Percentiles rank a stretch among this genome's conserved stretches.
phyloP scores from a whole-genome alignment of 768 basidiomycete genomes.

The Tricholoma terreum region DNA sequence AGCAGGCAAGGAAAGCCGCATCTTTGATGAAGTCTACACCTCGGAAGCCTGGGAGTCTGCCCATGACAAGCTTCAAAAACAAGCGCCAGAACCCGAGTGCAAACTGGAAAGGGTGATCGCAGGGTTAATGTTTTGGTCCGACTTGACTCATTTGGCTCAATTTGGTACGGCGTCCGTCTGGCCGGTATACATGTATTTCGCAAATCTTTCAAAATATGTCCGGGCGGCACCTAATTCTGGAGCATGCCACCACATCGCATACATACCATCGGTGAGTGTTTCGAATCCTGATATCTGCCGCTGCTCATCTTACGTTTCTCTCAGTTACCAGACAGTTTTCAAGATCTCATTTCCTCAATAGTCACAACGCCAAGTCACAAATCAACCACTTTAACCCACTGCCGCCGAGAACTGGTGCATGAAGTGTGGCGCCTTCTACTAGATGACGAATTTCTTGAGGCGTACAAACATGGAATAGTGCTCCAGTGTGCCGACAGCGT shows the following conservation, averaged over 20 bases:
- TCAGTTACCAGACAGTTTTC: not conserved
- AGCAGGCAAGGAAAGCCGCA: not conserved
- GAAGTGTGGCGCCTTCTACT: not conserved
- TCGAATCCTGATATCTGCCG: not conserved
- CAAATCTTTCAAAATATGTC: not conserved
- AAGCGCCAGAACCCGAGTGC: not conserved
- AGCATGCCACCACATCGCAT: not conserved
- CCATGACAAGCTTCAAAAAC: not conserved
- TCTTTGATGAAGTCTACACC: not conserved
- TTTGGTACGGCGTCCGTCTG: not conserved
- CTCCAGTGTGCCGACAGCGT: not conserved
- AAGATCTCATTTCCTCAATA: not conserved
- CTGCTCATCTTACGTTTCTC: not conserved
- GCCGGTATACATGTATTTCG: not conserved
- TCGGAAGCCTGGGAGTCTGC: not conserved
- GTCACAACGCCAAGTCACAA: not conserved
- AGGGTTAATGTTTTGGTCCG: not conserved
- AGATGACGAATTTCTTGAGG: not conserved
- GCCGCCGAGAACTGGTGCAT: not conserved
- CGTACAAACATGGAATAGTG: not conserved
- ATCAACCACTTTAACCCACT: not conserved
- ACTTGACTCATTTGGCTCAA: not conserved
- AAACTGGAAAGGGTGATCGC: not conserved
- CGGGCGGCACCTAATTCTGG: not conserved
- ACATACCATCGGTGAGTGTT: not conserved